Percentiles rank a stretch among this genome's conserved stretches.
phyloP scores from a whole-genome alignment of 305 asterid genomes.

The Rubia peregrina region DNA sequence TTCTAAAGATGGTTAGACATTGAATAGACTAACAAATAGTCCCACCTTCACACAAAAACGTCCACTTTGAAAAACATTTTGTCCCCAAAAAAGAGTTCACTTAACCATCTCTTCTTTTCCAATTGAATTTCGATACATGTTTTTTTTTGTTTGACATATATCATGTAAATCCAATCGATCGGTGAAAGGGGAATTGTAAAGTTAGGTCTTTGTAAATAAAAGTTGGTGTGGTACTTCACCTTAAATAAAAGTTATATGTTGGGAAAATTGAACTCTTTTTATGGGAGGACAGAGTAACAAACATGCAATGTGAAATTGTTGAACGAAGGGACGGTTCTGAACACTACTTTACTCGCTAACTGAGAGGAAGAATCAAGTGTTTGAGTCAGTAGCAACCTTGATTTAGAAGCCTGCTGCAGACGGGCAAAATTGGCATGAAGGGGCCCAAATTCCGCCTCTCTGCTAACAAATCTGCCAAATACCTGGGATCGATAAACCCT shows the following conservation, averaged over 20 bases:
- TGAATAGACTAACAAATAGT: neutral
- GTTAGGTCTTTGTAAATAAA: neutral
- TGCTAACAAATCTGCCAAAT: constrained; percentile 52
- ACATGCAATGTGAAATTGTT: neutral
- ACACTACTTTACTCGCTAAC: neutral
- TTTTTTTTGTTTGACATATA: neutral
- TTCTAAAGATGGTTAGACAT: neutral
- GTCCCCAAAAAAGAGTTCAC: neutral
- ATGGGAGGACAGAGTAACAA: neutral
- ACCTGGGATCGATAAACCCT: constrained; percentile 36
- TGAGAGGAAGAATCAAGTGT: neutral
- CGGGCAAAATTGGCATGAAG: constrained; percentile 53
- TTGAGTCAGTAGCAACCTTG: constrained; percentile 41
- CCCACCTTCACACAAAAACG: neutral
- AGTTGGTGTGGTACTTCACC: neutral
- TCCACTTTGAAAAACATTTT: neutral
- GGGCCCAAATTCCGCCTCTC: constrained; percentile 67
- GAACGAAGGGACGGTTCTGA: neutral
- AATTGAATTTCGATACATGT: neutral
- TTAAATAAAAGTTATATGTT: neutral
- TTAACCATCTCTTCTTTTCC: neutral
- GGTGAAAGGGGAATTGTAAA: neutral
- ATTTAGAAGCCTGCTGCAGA: constrained; percentile 60
- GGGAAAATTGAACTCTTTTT: neutral
- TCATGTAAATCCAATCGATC: neutral